These are phyloP conservation scores for Corchorus olitorius DNA, from an alignment of 345 rosid genomes.

Conservation along the genomic window DNA sequence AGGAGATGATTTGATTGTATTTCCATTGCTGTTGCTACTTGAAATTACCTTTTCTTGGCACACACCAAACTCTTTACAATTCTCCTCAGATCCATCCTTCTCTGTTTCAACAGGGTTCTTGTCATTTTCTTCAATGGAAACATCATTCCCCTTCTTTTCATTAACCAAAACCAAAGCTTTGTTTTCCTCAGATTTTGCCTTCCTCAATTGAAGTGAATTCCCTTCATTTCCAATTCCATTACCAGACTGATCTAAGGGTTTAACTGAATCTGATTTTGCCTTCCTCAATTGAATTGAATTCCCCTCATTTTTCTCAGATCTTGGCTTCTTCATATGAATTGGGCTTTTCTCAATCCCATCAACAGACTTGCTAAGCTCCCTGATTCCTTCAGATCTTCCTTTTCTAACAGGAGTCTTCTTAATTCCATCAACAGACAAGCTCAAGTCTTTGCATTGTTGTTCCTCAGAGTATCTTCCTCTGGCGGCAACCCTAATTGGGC, in stretches of 20 bases:
- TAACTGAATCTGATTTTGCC: constrained; percentile 33
- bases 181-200: constrained; percentile 29
- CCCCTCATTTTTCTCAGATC: constrained; percentile 38
- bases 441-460: constrained; percentile 23
- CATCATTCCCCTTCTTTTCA: constrained; percentile 4
- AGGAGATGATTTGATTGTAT: constrained; percentile 17
- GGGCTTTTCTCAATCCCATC: constrained; percentile 39
- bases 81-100: constrained; percentile 42
- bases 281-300: constrained; percentile 36
- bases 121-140: constrained; percentile 30
- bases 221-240: constrained; percentile 17
- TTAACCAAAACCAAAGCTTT: constrained; percentile 25
- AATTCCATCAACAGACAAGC: constrained; percentile 29
- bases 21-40: constrained; percentile 17
- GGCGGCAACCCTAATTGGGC: constrained; percentile 28
- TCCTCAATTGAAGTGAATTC: constrained; percentile 28
- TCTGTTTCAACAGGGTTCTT: constrained; percentile 31
- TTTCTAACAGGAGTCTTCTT: constrained; percentile 31
- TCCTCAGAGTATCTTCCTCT: constrained; percentile 30
- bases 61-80: constrained; percentile 50
- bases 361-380: constrained; percentile 20
- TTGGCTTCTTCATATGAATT: constrained; percentile 42
- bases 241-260: constrained; percentile 20
- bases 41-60: constrained; percentile 55
- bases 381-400: constrained; percentile 34